Evolutionary conservation across 352 stramenopile species (phyloP).

Genomic region (Phytopythium delawarense): DNA sequence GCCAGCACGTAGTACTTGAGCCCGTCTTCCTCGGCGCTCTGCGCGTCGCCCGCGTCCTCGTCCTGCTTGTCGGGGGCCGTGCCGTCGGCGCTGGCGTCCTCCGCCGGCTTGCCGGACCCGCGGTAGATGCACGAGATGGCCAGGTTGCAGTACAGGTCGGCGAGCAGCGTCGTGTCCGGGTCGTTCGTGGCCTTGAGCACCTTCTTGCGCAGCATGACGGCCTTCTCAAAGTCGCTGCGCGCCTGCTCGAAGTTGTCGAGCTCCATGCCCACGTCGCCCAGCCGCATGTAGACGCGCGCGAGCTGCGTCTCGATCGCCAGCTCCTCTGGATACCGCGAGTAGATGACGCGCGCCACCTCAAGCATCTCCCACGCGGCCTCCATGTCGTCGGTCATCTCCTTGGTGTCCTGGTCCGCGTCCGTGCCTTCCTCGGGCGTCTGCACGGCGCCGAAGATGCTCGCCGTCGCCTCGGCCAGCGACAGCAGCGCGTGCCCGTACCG

Average conservation of each 20-base stretch:
- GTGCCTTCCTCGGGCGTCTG: constrained; percentile 11
- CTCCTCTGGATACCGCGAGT: constrained; percentile 65
- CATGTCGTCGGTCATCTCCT: constrained; percentile 60
- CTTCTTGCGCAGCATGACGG: constrained; percentile 63
- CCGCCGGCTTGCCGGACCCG: constrained; percentile 30
- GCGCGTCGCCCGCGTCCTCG: constrained; percentile 23
- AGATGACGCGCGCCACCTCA: constrained; percentile 79
- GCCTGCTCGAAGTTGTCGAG: constrained; percentile 78
- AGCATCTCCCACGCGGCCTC: constrained; percentile 87
- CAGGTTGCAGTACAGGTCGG: constrained; percentile 79
- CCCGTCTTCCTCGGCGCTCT: constrained; percentile 40
- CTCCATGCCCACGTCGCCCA: constrained; percentile 80
- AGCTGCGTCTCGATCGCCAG: constrained; percentile 72
- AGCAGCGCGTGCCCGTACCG: constrained; percentile 82
- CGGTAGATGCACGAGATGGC: constrained; percentile 85
- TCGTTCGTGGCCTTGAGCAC: constrained; percentile 60
- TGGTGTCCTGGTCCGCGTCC: constrained; percentile 56
- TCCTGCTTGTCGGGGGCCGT: constrained; percentile 7
- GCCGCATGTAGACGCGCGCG: constrained; percentile 69
- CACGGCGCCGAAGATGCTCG: constrained; percentile 50
- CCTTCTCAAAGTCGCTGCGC: constrained; percentile 75
- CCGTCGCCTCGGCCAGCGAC: constrained; percentile 61
- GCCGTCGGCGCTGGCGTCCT: constrained; percentile 12
- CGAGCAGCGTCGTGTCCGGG: constrained; percentile 71
- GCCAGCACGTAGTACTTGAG: constrained; percentile 82